Evolutionary conservation across 306 rosid genomes (phyloP).

Genomic region (Quercus robur): DNA sequence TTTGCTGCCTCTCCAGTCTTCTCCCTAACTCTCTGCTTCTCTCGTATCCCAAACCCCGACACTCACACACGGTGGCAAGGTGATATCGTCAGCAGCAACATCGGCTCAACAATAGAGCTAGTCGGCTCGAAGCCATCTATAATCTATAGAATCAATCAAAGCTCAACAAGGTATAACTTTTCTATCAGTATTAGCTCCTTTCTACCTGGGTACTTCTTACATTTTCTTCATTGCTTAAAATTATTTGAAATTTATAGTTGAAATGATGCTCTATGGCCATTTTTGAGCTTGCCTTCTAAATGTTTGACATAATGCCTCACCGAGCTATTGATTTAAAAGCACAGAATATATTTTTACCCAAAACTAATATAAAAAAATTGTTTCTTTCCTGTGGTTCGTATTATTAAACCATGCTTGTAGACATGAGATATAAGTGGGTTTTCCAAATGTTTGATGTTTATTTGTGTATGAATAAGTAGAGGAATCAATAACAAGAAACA

Average conservation of each 20-base stretch:
- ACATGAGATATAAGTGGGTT: background rate
- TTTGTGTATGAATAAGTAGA: background rate
- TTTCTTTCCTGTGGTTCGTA: background rate
- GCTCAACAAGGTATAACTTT: conserved; percentile 3
- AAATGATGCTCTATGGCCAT: background rate
- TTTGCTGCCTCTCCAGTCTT: too few relatives aligned
- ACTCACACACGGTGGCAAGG: too few relatives aligned
- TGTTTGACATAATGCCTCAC: conserved; percentile 26
- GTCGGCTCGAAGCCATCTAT: background rate
- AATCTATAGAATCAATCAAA: background rate
- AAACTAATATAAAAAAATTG: background rate
- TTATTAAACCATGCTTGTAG: background rate
- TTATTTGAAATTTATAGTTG: background rate
- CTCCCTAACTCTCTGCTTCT: too few relatives aligned
- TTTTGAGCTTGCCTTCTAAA: conserved; percentile 13
- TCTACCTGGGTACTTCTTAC: background rate
- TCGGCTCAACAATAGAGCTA: too few relatives aligned
- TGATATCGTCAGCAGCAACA: too few relatives aligned
- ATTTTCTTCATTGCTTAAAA: background rate
- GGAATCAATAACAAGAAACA: background rate
- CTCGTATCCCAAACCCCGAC: too few relatives aligned
- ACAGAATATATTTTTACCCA: background rate
- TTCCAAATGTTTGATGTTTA: background rate
- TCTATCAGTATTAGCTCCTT: background rate
- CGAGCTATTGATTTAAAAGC: background rate